A percentile compares a stretch with the other conserved stretches of the same genome.
Evolutionary conservation across 345 rosid genomes (phyloP).

Genomic region (Syzygium jambos): DNA sequence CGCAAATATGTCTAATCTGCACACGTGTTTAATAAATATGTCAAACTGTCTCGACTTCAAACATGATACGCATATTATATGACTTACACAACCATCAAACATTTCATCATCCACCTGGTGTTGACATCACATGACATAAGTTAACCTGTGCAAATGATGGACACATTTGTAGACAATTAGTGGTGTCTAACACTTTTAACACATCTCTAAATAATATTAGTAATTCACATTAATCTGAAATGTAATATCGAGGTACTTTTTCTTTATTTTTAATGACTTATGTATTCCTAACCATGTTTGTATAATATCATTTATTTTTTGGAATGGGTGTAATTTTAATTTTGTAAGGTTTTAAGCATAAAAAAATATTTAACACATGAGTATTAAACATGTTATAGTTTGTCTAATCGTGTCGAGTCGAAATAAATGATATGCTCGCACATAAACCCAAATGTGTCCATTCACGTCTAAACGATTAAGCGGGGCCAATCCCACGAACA

Average conservation of each 20-base stretch:
- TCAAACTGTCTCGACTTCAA: not conserved
- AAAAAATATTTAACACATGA: not conserved
- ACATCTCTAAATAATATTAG: not conserved
- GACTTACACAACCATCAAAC: not conserved
- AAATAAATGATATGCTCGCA: not conserved
- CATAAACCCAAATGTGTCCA: fast-evolving
- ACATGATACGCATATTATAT: not conserved
- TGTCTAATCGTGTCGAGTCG: not conserved
- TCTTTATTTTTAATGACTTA: not conserved
- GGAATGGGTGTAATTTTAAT: not conserved
- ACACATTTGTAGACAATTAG: not conserved
- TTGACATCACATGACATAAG: not conserved
- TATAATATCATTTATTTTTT: not conserved
- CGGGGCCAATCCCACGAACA: too few relatives aligned
- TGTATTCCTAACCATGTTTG: not conserved
- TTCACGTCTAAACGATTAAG: not conserved
- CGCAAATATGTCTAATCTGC: not conserved
- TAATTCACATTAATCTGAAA: not conserved
- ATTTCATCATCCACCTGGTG: too few relatives aligned
- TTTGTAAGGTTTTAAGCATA: not conserved
- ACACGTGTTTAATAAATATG: not conserved
- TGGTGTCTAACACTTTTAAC: not conserved
- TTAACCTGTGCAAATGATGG: not conserved
- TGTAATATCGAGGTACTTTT: fast-evolving
- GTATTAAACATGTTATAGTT: fast-evolving